These are phyloP conservation scores for Arthrobotrys entomopaga DNA, from an alignment of 2,329 filamentous ascomycete species.

Conservation along the genomic window DNA sequence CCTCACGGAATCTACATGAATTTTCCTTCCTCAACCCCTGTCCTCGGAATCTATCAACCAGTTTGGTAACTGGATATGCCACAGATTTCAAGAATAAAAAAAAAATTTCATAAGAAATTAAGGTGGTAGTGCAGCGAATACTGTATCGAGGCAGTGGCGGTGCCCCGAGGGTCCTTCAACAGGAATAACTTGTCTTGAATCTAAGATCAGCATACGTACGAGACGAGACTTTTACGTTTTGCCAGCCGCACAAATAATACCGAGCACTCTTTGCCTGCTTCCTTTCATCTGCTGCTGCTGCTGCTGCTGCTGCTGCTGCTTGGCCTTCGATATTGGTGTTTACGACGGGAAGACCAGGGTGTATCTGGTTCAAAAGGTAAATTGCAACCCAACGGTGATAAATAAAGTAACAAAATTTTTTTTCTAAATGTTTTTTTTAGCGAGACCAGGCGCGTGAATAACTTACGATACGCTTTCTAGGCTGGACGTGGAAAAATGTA, in stretches of 20 bases:
- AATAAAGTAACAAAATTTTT: constrained; percentile 33
- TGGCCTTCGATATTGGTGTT: neutral
- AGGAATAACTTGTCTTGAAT: constrained; percentile 12
- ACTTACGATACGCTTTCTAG: no score
- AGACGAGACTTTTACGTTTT: constrained; percentile 5
- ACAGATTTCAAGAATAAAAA: constrained; percentile 5
- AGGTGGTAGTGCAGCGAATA: no score
- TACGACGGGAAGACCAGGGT: neutral
- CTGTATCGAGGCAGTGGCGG: no score
- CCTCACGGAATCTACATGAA: constrained; percentile 30
- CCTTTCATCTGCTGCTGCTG: neutral
- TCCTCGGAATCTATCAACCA: constrained; percentile 36
- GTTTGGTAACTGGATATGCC: constrained; percentile 28
- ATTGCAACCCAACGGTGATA: constrained; percentile 39
- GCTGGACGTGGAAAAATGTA: constrained; percentile 1
- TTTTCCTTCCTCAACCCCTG: constrained; percentile 21
- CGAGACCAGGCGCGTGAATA: neutral
- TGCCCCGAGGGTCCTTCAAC: no score
- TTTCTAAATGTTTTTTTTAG: neutral
- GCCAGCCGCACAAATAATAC: constrained; percentile 27
- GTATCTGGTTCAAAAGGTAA: constrained; percentile 10
- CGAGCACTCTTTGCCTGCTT: neutral
- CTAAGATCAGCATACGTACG: constrained; percentile 7
- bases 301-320: neutral
- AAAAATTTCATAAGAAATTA: neutral